phyloP scores from a whole-genome alignment of 2,329 filamentous ascomycete genomes.

The Calonectria hawksworthii region DNA sequence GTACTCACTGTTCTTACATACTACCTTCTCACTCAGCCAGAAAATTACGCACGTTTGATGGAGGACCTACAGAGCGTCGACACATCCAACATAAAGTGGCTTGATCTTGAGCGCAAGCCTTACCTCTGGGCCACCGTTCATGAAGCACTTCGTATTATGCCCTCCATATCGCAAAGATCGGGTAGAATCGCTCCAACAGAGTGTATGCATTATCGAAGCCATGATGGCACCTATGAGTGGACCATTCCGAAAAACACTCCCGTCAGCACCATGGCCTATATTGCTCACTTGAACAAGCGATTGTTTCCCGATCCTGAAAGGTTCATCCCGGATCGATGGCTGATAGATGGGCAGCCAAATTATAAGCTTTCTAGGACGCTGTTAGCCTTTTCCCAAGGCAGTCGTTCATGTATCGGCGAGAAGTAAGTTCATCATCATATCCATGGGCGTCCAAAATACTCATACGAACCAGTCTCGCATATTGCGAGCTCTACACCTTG shows the following conservation, averaged over 20 bases:
- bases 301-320: constrained; percentile 50
- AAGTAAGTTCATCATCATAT: constrained; percentile 24
- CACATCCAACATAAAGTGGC: constrained; percentile 45
- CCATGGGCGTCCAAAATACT: background rate
- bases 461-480: constrained; percentile 29
- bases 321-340: constrained; percentile 51
- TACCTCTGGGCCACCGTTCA: constrained; percentile 55
- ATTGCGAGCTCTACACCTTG: constrained; percentile 39
- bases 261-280: constrained; percentile 51
- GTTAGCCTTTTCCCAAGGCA: constrained; percentile 38
- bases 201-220: constrained; percentile 44
- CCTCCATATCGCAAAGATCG: constrained; percentile 46
- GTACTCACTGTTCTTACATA: constrained; percentile 53
- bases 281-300: constrained; percentile 47
- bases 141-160: constrained; percentile 53
- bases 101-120: constrained; percentile 51
- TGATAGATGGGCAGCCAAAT: constrained; percentile 42
- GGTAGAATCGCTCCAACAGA: constrained; percentile 42
- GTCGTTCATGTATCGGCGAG: constrained; percentile 40
- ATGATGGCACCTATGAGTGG: constrained; percentile 34
- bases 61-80: constrained; percentile 47
- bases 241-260: constrained; percentile 48
- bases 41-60: constrained; percentile 46
- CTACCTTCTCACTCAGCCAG: constrained; percentile 51
- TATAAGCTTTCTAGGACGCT: constrained; percentile 42